Evolutionary conservation across 805 yeast species (phyloP).

Genomic region (Cyberlindnera petersonii): DNA sequence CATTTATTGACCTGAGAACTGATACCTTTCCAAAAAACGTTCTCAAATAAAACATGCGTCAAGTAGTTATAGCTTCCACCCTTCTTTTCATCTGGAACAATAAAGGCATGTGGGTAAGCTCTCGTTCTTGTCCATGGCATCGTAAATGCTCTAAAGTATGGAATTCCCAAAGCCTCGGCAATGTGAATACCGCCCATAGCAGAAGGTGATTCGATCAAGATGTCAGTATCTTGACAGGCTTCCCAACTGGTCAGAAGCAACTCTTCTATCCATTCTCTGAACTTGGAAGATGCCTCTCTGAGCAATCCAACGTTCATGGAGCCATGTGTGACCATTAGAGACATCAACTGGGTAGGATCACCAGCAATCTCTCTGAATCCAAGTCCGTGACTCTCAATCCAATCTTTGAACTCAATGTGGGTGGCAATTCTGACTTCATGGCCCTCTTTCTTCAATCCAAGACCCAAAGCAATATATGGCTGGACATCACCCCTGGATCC

Average conservation of each 20-base stretch:
- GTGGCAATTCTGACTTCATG: constrained; percentile 83
- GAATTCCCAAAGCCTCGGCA: constrained; percentile 86
- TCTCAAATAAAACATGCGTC: constrained; percentile 91
- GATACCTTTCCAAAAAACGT: constrained; percentile 89
- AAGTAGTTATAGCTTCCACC: constrained; percentile 92
- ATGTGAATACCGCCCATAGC: constrained; percentile 95
- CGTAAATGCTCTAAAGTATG: constrained; percentile 92
- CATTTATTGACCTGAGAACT: constrained; percentile 83
- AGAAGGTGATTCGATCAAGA: constrained; percentile 91
- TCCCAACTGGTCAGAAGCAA: constrained; percentile 73
- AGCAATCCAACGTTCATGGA: constrained; percentile 78
- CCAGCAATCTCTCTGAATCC: constrained; percentile 80
- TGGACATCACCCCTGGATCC: constrained; percentile 98
- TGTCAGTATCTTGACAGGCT: constrained; percentile 78
- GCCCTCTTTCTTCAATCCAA: constrained; percentile 75
- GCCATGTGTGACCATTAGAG: constrained; percentile 89
- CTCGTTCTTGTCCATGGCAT: constrained; percentile 98
- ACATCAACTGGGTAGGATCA: constrained; percentile 87
- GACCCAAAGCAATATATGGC: constrained; percentile 88
- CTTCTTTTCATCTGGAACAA: constrained; percentile 88
- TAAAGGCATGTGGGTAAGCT: constrained; percentile 94
- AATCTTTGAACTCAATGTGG: constrained; percentile 73
- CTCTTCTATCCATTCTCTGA: constrained; percentile 79
- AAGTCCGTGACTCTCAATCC: constrained; percentile 67
- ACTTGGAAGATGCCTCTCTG: constrained; percentile 76